These are phyloP conservation scores for Adenanthera pavonina DNA, from an alignment of 306 rosid genomes.

Conservation along the genomic window DNA sequence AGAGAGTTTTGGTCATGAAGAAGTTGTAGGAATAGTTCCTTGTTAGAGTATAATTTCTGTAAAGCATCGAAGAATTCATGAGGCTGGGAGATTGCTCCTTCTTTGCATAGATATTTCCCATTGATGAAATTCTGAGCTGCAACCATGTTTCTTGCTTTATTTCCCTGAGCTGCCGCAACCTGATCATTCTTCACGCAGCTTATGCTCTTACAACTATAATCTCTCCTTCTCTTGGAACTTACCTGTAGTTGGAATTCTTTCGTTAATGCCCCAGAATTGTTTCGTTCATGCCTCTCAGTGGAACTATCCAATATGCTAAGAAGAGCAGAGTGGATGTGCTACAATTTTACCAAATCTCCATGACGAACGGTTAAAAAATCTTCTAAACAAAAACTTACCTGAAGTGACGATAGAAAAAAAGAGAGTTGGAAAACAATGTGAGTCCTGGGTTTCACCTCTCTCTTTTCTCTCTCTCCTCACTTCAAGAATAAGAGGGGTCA, in stretches of 20 bases:
- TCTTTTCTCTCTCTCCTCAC: neutral
- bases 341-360: neutral
- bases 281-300: conserved; percentile 30
- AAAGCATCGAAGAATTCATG: conserved; percentile 69
- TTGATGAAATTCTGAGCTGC: conserved; percentile 52
- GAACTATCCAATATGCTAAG: neutral
- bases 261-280: conserved; percentile 31
- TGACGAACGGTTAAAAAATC: neutral
- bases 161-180: conserved; percentile 37
- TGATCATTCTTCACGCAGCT: conserved; percentile 45
- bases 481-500: neutral
- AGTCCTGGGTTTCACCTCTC: neutral
- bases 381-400: neutral
- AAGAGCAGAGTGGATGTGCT: neutral
- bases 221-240: conserved; percentile 48
- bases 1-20: conserved; percentile 78
- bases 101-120: conserved; percentile 45
- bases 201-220: conserved; percentile 55
- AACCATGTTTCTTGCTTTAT: conserved; percentile 54
- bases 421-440: neutral
- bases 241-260: conserved; percentile 40
- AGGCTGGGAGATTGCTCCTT: conserved; percentile 56
- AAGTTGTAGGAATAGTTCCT: conserved; percentile 68
- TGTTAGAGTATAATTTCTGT: conserved; percentile 72
- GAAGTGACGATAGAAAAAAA: neutral